phyloP scores from a whole-genome alignment of 257 asterid species.

The Solanum lignicaule region DNA sequence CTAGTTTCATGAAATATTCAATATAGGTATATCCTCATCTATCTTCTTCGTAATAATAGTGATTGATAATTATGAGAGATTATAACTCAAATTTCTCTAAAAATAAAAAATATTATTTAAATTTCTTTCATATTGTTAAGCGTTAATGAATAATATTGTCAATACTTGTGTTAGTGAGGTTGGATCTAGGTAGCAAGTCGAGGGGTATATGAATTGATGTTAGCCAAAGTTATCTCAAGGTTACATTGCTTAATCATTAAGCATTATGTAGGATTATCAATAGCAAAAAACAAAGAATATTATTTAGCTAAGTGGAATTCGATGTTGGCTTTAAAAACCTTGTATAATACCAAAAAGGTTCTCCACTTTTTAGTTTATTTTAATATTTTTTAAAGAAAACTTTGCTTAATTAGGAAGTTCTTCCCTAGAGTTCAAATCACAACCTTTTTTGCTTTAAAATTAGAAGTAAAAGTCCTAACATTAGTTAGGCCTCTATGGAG shows the following conservation, averaged over 20 bases:
- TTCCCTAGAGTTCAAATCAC: background rate
- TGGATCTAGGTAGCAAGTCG: background rate
- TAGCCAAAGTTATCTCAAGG: background rate
- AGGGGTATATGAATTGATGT: background rate
- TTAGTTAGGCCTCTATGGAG: background rate
- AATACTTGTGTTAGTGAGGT: background rate
- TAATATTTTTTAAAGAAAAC: background rate
- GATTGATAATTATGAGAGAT: background rate
- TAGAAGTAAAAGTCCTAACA: background rate
- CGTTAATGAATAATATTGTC: background rate
- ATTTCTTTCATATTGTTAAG: background rate
- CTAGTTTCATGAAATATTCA: background rate
- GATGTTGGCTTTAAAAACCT: background rate
- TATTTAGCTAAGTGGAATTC: background rate
- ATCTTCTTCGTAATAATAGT: background rate
- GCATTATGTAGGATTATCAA: background rate
- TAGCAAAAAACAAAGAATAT: background rate
- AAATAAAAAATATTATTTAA: too few relatives aligned
- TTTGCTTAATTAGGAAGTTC: background rate
- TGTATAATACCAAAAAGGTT: background rate
- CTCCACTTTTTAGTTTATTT: background rate
- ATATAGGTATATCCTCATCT: background rate
- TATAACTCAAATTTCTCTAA: background rate
- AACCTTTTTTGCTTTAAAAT: background rate
- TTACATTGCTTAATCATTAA: background rate